A percentile compares a stretch with the other conserved stretches of the same genome.
phyloP scores from a whole-genome alignment of 2,329 filamentous ascomycete genomes.

The Colletotrichum graminicola region DNA sequence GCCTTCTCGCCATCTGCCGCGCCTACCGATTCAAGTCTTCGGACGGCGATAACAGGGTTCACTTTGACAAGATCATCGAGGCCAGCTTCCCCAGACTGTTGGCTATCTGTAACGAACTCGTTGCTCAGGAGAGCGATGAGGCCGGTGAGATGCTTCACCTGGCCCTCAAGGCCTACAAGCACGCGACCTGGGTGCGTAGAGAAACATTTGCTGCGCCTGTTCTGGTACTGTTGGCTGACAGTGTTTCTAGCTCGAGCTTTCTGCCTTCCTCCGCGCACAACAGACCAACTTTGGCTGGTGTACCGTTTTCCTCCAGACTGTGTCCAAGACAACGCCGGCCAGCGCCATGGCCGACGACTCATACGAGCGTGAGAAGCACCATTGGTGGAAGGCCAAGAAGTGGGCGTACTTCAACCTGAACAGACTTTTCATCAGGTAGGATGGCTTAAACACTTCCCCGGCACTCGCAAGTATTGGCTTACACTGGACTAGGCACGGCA shows the following conservation, averaged over 20 bases:
- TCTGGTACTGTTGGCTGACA: constrained; percentile 46
- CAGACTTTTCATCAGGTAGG: constrained; percentile 89
- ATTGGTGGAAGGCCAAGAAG: constrained; percentile 99
- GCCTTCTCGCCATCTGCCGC: constrained; percentile 92
- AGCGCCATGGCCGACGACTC: constrained; percentile 81
- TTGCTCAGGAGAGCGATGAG: constrained; percentile 92
- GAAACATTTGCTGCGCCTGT: neutral
- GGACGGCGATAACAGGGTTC: constrained; percentile 79
- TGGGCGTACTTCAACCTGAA: constrained; percentile 99
- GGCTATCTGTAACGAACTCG: constrained; percentile 86
- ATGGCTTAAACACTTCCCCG: neutral
- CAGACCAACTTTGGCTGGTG: constrained; percentile 94
- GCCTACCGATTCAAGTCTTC: constrained; percentile 93
- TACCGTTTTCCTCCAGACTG: constrained; percentile 90
- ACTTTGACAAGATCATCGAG: constrained; percentile 96
- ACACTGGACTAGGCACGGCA: constrained; percentile 79
- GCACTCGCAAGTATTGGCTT: constrained; percentile 43
- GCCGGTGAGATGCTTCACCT: constrained; percentile 97
- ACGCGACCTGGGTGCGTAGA: constrained; percentile 85
- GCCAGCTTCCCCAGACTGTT: constrained; percentile 90
- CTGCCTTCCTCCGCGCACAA: constrained; percentile 80
- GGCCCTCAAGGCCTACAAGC: constrained; percentile 96
- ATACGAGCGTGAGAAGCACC: constrained; percentile 89
- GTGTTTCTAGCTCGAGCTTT: constrained; percentile 81
- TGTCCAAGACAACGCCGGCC: constrained; percentile 85